Percentiles rank a stretch among this genome's conserved stretches.
phyloP scores from a whole-genome alignment of 2,329 filamentous ascomycete species.

The Tolypocladium nubicola region DNA sequence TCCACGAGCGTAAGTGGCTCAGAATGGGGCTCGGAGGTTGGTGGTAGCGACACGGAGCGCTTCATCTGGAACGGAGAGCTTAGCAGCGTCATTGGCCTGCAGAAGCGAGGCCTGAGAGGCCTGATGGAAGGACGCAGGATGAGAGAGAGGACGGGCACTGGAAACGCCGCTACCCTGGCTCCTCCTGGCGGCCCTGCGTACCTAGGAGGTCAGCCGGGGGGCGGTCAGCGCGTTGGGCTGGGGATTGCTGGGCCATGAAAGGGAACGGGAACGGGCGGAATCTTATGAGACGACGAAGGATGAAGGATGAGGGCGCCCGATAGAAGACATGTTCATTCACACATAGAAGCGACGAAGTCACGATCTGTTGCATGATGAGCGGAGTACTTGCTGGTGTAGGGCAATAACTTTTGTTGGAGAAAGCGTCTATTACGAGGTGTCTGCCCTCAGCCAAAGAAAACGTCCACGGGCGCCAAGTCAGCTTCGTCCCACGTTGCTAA shows the following conservation, averaged over 20 bases:
- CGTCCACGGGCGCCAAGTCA: not conserved
- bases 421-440: not conserved
- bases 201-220: constrained; percentile 10
- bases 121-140: constrained; percentile 90
- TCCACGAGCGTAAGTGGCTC: constrained; percentile 41
- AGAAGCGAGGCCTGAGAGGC: constrained; percentile 84
- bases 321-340: not conserved
- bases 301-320: not conserved
- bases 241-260: constrained; percentile 38
- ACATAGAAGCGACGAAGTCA: not conserved
- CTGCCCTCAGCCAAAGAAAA: not conserved
- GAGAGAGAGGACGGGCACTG: constrained; percentile 56
- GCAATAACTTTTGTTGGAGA: not conserved
- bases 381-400: not conserved
- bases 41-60: constrained; percentile 36
- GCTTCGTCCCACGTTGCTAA: not conserved
- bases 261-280: not conserved
- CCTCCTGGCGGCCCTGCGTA: constrained; percentile 10
- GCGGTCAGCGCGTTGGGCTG: constrained; percentile 34
- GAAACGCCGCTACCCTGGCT: constrained; percentile 12
- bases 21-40: constrained; percentile 46
- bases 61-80: constrained; percentile 68
- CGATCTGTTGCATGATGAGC: not conserved
- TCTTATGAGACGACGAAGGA: not conserved
- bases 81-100: constrained; percentile 84